Evolutionary conservation across 179 eudicot species (phyloP).

Genomic region (Vitellaria paradoxa): DNA sequence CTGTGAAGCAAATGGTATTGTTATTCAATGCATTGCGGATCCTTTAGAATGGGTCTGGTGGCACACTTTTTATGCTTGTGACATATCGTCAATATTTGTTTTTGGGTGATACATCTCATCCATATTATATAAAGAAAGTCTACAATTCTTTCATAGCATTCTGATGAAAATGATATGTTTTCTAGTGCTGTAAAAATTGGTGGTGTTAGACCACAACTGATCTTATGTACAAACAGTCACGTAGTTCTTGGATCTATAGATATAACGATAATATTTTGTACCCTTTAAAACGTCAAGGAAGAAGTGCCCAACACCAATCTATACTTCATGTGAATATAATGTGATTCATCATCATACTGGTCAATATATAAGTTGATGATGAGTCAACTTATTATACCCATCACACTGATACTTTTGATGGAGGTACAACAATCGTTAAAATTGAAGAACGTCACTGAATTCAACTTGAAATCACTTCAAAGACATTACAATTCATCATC

Average conservation of each 20-base stretch:
- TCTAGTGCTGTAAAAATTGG: slow-evolving; percentile 3
- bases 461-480: too few species aligned
- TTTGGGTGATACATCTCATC: background rate
- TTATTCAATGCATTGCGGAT: background rate
- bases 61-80: slow-evolving; percentile 6
- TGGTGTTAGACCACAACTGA: background rate
- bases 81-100: background rate
- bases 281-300: background rate
- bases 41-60: background rate
- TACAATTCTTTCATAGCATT: background rate
- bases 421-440: too few species aligned
- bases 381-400: too few species aligned
- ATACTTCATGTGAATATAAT: too few species aligned
- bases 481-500: too few species aligned
- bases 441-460: too few species aligned
- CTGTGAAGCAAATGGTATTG: background rate
- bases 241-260: background rate
- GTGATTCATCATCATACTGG: too few species aligned
- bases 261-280: too few species aligned
- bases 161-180: background rate
- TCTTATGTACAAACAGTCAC: background rate
- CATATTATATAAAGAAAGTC: background rate
- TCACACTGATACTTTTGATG: too few species aligned
- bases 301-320: background rate
- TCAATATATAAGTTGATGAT: too few species aligned